phyloP scores from a whole-genome alignment of 2,329 filamentous ascomycete species.

The Decorospora gaudefroyi region DNA sequence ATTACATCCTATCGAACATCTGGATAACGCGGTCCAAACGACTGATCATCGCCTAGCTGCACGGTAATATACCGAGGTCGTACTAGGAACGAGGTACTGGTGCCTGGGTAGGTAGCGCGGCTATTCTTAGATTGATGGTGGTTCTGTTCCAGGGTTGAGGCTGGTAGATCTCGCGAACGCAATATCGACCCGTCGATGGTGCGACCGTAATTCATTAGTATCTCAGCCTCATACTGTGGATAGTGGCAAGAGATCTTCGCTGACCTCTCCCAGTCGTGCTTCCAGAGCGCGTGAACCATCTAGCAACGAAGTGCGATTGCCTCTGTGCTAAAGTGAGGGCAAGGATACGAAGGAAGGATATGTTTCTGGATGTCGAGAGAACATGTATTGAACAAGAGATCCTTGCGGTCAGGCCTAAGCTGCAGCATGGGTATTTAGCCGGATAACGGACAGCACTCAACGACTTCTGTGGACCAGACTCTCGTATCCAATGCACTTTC shows the following conservation, averaged over 20 bases:
- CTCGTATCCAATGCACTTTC: neutral
- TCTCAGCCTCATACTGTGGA: slow-evolving; percentile 28
- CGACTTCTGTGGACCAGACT: neutral
- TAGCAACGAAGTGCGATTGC: neutral
- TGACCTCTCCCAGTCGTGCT: neutral
- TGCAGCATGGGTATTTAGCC: slow-evolving; percentile 34
- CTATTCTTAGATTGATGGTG: slow-evolving; percentile 17
- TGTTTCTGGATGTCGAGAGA: neutral
- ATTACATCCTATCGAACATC: too few relatives aligned
- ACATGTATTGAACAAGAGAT: neutral
- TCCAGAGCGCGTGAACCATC: neutral
- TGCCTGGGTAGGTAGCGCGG: neutral
- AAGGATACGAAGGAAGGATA: neutral
- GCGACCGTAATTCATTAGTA: slow-evolving; percentile 16
- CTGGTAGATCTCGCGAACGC: slow-evolving; percentile 6
- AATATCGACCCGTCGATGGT: slow-evolving; percentile 33
- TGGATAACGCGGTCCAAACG: slow-evolving; percentile 3
- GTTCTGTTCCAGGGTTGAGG: slow-evolving; percentile 14
- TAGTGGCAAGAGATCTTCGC: neutral
- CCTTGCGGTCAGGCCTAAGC: slow-evolving; percentile 16
- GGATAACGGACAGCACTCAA: slow-evolving; percentile 27
- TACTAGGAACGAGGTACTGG: neutral
- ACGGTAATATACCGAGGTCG: slow-evolving; percentile 12
- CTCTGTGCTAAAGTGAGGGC: too few relatives aligned
- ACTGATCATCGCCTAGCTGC: slow-evolving; percentile 4